Base-by-base conservation (phyloP, 2,329 filamentous ascomycete genomes). In the Coniochaeta sp. region DNA sequence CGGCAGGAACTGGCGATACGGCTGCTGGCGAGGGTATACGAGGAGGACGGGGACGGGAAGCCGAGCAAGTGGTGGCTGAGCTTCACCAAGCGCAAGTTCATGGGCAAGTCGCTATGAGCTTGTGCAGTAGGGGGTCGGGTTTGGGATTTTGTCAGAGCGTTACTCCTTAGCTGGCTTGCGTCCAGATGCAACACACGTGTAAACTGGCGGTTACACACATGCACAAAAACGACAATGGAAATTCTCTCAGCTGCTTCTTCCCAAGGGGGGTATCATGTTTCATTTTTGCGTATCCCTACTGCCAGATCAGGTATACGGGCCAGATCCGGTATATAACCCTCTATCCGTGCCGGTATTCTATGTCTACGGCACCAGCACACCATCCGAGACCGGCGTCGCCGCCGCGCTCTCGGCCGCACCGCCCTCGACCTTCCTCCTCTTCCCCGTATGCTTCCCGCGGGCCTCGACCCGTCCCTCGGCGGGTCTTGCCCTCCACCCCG, bases 81-180 rank as follows among this genome's bases (percentile, higher is more conserved):
- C 81, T 99, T 97, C 74, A 91, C 90, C 59, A 98, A 98, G 87
- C 88, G 95, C 78, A 97, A 97, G 86, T 99, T 99, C 73, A 98
- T 99, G 95, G 93, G 93, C 74, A 98, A 98, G 86, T 84, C 85
- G 66, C 79, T 95, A 77, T 93, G 81, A 74, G 10, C 32, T 40
- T 22, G 30, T 16, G 47, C 24, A 52, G 12, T 4, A n/a, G 42
- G 12, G 34, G 10, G 12, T 12, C 2, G 42, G 19, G 22, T 5
- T 32, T 5, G 30, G 34, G 12, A 7, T 36, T 14, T 47, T 47
- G 22, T 14, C 22, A 4, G n/a, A 52, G 47, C 47, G 47, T 28
- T 52, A 12, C 30, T 52, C 22, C n/a, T 30, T 30, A 52, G 42
- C 24, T 52, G 22, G 47, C 24, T 52, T 30, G 30, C 14, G 47